A percentile compares a stretch with the other conserved stretches of the same genome.
phyloP scores from a whole-genome alignment of 192 early-diverging fungal species.

The Umbelopsis ramanniana region DNA sequence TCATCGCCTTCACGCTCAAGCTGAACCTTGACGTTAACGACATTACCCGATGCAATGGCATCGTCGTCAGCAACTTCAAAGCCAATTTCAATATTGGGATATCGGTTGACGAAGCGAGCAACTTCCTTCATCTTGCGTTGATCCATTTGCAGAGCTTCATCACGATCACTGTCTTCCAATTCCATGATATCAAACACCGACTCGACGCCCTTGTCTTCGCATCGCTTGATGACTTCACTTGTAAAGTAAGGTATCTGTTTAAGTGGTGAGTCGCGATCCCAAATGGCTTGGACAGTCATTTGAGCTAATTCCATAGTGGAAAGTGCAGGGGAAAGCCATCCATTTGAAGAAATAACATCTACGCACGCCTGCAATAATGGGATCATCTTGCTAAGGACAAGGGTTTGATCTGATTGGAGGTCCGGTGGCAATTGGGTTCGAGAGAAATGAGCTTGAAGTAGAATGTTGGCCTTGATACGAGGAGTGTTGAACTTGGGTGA shows the following conservation, averaged over 20 bases:
- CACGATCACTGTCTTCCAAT: constrained; percentile 86
- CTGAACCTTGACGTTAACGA: constrained; percentile 28
- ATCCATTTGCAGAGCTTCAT: constrained; percentile 66
- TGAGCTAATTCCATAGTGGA: constrained; percentile 96
- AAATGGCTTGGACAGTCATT: constrained; percentile 96
- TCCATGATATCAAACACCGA: constrained; percentile 94
- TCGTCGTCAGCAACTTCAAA: constrained; percentile 50
- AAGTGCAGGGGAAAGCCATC: constrained; percentile 63
- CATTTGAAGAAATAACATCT: constrained; percentile 13
- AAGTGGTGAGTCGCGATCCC: constrained; percentile 91
- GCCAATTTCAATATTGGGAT: constrained; percentile 52
- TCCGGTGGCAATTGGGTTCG: constrained; percentile 84
- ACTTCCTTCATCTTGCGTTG: constrained; percentile 41
- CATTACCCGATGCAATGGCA: constrained; percentile 44
- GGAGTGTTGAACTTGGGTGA: constrained; percentile 76
- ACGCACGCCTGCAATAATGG: constrained; percentile 75
- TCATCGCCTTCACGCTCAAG: constrained; percentile 25
- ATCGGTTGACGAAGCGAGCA: constrained; percentile 46
- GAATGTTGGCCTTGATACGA: constrained; percentile 87
- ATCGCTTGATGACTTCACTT: constrained; percentile 68
- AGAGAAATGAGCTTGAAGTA: constrained; percentile 90
- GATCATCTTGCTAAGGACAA: constrained; percentile 90
- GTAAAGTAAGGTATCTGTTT: constrained; percentile 92
- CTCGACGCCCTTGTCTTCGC: constrained; percentile 73
- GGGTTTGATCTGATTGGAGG: constrained; percentile 88